These are phyloP conservation scores for Colletotrichum spinosum DNA, from an alignment of 2,329 filamentous ascomycete species.

Conservation along the genomic window DNA sequence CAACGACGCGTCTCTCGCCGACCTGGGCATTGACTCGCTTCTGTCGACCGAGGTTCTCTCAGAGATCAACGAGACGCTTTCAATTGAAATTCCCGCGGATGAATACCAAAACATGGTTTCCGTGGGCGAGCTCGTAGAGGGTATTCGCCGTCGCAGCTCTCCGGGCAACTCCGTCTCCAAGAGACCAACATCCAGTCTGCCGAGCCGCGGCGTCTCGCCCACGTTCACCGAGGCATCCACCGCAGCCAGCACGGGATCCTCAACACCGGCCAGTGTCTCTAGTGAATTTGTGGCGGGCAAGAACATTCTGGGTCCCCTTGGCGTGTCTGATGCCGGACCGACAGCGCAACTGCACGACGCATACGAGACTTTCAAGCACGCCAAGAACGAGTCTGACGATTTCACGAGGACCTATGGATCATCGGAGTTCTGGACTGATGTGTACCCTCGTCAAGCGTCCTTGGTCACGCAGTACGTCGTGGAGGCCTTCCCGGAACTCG, in stretches of 20 bases:
- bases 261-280: background rate
- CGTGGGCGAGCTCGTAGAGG: background rate
- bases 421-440: slow-evolving; percentile 41
- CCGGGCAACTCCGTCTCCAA: background rate
- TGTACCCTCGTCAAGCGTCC: slow-evolving; percentile 43
- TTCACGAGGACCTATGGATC: slow-evolving; percentile 4
- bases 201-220: too few species aligned
- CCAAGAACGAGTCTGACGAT: background rate
- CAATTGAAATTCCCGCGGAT: background rate
- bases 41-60: slow-evolving; percentile 4
- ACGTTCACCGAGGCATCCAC: background rate
- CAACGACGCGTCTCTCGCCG: background rate
- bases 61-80: background rate
- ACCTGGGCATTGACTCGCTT: slow-evolving; percentile 9
- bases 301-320: background rate
- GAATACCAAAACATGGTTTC: slow-evolving; percentile 8
- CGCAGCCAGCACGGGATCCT: slow-evolving; percentile 1
- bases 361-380: slow-evolving; percentile 2
- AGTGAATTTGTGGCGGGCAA: background rate
- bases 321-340: background rate
- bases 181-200: background rate
- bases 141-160: background rate
- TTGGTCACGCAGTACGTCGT: slow-evolving; percentile 48
- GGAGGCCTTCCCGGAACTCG: slow-evolving; percentile 46
- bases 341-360: background rate